Conservation (phyloP, 345 rosid genomes). For the Hypericum androsaemum region DNA sequence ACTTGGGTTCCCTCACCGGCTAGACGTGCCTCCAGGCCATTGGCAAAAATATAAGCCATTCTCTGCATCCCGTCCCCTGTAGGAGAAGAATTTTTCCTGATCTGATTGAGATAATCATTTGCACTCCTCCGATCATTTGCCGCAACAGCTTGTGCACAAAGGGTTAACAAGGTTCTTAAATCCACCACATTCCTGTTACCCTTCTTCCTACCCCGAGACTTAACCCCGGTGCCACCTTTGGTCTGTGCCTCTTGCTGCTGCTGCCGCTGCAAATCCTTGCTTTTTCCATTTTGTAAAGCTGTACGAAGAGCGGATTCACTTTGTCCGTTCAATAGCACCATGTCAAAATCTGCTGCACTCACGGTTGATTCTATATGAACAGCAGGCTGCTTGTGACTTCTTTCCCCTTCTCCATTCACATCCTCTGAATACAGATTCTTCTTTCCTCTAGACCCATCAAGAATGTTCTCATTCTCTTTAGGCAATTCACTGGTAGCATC, state of each 20-base stretch:
- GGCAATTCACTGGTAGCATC: too few species aligned
- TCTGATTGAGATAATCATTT: slow-evolving; percentile 32
- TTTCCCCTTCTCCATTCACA: slow-evolving; percentile 20
- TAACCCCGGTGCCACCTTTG: slow-evolving; percentile 26
- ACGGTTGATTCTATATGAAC: slow-evolving; percentile 26
- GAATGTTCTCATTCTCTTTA: too few species aligned
- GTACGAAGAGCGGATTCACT: slow-evolving; percentile 26
- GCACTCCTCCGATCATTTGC: slow-evolving; percentile 32
- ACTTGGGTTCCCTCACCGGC: slow-evolving; percentile 39
- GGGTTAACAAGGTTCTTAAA: slow-evolving; percentile 39
- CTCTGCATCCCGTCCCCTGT: slow-evolving; percentile 41
- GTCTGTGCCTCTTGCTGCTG: slow-evolving; percentile 20
- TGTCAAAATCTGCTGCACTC: slow-evolving; percentile 41
- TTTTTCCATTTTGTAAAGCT: slow-evolving; percentile 25
- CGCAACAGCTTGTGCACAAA: slow-evolving; percentile 53
- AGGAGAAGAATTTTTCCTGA: slow-evolving; percentile 35
- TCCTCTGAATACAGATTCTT: slow-evolving; percentile 28
- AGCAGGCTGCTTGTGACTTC: slow-evolving; percentile 45
- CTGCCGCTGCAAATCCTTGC: slow-evolving; percentile 17
- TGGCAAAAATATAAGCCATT: slow-evolving; percentile 33
- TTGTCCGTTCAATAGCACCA: slow-evolving; percentile 29
- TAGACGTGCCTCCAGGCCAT: slow-evolving; percentile 39
- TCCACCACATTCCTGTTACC: slow-evolving; percentile 37
- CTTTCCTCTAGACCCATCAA: slow-evolving; percentile 27
- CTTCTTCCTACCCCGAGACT: slow-evolving; percentile 29